Percentiles rank a stretch among this genome's conserved stretches.
Evolutionary conservation across 495 filamentous ascomycete genomes (phyloP).

Genomic region (Neurospora sp.): DNA sequence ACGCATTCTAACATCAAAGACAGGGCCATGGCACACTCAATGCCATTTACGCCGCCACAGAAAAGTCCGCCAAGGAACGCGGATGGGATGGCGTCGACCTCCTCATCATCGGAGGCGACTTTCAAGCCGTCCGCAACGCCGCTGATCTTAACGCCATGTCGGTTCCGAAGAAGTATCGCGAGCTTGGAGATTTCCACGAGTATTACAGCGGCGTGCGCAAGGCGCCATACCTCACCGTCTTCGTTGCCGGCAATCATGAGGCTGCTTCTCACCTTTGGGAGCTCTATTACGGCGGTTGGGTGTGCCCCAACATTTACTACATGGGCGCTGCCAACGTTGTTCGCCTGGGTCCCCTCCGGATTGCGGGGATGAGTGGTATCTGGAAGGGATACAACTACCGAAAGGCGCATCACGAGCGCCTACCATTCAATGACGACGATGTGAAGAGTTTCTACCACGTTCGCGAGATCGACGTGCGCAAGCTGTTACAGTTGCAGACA

Average conservation of each 20-base stretch:
- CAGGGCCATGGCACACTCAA: conserved; percentile 87
- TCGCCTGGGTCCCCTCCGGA: conserved; percentile 69
- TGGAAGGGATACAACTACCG: conserved; percentile 81
- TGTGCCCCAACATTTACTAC: conserved; percentile 93
- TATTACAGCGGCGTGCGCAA: conserved; percentile 73
- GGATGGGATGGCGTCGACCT: conserved; percentile 71
- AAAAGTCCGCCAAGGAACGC: conserved; percentile 48
- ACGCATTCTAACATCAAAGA: conserved; percentile 6
- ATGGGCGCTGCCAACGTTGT: conserved; percentile 84
- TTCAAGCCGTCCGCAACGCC: conserved; percentile 78
- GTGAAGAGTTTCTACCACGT: conserved; percentile 75
- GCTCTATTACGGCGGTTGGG: conserved; percentile 95
- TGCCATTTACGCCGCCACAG: conserved; percentile 74
- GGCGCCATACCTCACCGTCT: conserved; percentile 84
- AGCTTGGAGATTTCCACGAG: conserved; percentile 79
- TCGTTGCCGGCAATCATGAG: conserved; percentile 92
- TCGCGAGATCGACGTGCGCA: conserved; percentile 81
- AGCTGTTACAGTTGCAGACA: conserved; percentile 71
- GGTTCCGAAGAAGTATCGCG: conserved; percentile 71
- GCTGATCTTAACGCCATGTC: conserved; percentile 80
- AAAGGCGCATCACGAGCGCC: conserved; percentile 71
- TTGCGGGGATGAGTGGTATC: conserved; percentile 86
- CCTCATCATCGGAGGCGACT: conserved; percentile 84
- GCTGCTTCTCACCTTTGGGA: conserved; percentile 79
- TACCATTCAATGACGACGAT: conserved; percentile 69